Base-by-base conservation (phyloP, 1,284 basidiomycete genomes). In the Cryptococcus sp. region DNA sequence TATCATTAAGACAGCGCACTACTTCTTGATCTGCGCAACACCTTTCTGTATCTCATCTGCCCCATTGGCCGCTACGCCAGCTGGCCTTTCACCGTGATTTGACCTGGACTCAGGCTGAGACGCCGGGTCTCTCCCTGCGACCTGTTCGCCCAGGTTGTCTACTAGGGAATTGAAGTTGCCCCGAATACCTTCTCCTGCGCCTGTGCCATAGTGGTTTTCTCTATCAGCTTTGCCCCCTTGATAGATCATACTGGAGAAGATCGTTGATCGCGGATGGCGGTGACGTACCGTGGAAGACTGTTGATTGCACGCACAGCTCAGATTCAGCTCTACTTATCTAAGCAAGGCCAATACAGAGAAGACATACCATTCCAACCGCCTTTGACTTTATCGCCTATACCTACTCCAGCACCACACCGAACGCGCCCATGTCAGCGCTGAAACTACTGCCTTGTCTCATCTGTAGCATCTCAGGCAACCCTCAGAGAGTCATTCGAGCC, bases 161-260 rank as follows among this genome's bases (percentile, higher is more conserved):
- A 69, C 46, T 47, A 68, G 62, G 6, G 63, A 62, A 58, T 73
- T 73, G 61, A 70, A 57, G 52, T 67, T 70, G 42, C 71, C 69
- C 39, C 69, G 54, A 53, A 73, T 60, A 13, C 60, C 64, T 60
- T 73, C 71, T 22, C 71, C 71, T 5, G 68, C 60, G 38, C 69
- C 71, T 66, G 46, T n/a, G 39, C 47, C 25, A 42, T 40, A 50
- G 19, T 17, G 39, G 39, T 40, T 1, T 50, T 16, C 8, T 20
- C 25, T 40, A 39, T 20, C 27, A 27, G 38, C 22, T 39, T 25
- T 25, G 25, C 25, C 25, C 25, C 6, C 25, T 49, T 35, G 25
- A 35, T 19, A 30, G 19, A 38, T 49, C 42, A 5, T 52, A 42
- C 35, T 25, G 50, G 13, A 3, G 25, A 25, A 25, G 43, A 8